Conservation (phyloP, 768 basidiomycete genomes). For the Trametopsis cervina region DNA sequence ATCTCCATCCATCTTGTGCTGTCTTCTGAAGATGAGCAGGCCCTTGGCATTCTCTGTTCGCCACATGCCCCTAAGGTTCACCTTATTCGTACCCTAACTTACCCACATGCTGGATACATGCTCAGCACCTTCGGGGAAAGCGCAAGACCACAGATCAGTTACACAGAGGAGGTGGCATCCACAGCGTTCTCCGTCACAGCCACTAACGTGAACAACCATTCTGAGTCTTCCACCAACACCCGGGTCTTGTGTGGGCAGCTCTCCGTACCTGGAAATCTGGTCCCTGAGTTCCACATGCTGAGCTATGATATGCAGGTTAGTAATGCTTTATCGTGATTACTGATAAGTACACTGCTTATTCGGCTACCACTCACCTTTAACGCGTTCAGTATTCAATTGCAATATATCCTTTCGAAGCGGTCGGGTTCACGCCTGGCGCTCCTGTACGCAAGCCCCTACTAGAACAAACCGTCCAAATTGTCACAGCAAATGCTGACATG, state of each 20-base stretch:
- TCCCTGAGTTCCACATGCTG: slow-evolving; percentile 15
- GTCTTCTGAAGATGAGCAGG: slow-evolving; percentile 11
- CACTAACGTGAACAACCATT: neutral
- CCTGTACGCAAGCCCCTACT: slow-evolving; percentile 6
- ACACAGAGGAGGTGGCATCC: slow-evolving; percentile 7
- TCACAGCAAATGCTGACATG: slow-evolving; percentile 4
- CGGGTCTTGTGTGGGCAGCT: slow-evolving; percentile 16
- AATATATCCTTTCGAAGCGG: slow-evolving; percentile 12
- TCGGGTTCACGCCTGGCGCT: slow-evolving; percentile 11
- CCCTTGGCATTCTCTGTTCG: slow-evolving; percentile 15
- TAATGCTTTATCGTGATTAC: neutral
- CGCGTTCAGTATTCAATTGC: slow-evolving; percentile 14
- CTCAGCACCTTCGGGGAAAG: neutral
- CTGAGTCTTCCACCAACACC: neutral
- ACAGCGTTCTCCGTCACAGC: slow-evolving; percentile 13
- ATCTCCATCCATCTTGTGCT: slow-evolving; percentile 13
- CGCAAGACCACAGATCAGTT: neutral
- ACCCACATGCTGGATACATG: slow-evolving; percentile 2
- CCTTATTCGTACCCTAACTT: slow-evolving; percentile 11
- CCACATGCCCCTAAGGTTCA: slow-evolving; percentile 10
- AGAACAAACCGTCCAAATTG: slow-evolving; percentile 13
- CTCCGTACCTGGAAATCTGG: slow-evolving; percentile 9
- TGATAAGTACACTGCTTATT: neutral
- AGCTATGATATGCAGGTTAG: slow-evolving; percentile 16
- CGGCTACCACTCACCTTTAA: neutral